Evolutionary conservation across 169 alveolate genomes (phyloP).

Genomic region (Cryptosporidium parvum): DNA sequence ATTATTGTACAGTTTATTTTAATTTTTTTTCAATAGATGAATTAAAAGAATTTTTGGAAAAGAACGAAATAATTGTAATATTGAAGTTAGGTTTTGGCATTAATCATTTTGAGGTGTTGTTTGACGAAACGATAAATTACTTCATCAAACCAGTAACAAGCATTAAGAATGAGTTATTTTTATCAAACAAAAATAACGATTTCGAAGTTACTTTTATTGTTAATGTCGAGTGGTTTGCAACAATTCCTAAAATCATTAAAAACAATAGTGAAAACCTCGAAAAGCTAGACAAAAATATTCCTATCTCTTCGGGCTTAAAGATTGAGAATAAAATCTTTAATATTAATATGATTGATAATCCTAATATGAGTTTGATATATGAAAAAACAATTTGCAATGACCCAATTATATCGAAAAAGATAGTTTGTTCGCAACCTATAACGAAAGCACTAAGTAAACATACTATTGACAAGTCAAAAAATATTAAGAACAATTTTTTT

Average conservation of each 20-base stretch:
- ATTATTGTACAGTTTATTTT: slow-evolving; percentile 8
- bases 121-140: slow-evolving; percentile 6
- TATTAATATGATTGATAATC: background rate
- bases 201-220: background rate
- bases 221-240: slow-evolving; percentile 33
- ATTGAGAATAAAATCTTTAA: background rate
- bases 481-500: background rate
- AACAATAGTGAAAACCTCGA: background rate
- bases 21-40: slow-evolving; percentile 29
- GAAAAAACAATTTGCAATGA: slow-evolving; percentile 41
- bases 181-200: background rate
- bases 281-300: background rate
- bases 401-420: slow-evolving; percentile 15
- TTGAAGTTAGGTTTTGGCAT: background rate
- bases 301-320: background rate
- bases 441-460: background rate
- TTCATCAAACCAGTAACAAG: slow-evolving; percentile 19
- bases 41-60: background rate
- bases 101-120: background rate
- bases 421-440: background rate
- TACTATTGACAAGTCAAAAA: background rate
- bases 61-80: slow-evolving; percentile 14
- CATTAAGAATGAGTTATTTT: slow-evolving; percentile 2
- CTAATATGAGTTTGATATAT: background rate
- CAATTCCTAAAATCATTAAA: background rate